Evolutionary conservation across 805 yeast species (phyloP).

Genomic region (Aciculoconidium aculeatum): DNA sequence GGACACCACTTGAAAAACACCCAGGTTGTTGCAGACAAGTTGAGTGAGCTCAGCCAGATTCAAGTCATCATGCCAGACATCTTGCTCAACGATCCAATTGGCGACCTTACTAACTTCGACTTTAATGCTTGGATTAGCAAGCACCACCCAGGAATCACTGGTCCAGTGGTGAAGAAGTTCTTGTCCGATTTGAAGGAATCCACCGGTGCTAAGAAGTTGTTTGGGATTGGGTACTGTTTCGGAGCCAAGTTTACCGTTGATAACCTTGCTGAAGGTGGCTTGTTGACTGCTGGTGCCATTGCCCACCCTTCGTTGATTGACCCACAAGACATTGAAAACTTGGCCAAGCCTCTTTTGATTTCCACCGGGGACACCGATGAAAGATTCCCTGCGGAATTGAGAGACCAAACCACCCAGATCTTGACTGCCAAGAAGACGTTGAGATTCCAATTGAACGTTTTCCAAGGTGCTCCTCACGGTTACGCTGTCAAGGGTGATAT

Average conservation of each 20-base stretch:
- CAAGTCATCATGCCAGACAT: conserved; percentile 27
- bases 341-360: conserved; percentile 59
- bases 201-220: conserved; percentile 5
- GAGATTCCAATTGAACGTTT: conserved; percentile 55
- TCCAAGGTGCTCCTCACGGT: conserved; percentile 68
- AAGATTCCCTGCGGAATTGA: conserved; percentile 57
- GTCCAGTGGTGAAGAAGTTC: conserved; percentile 9
- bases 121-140: conserved; percentile 6
- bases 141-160: conserved; percentile 10
- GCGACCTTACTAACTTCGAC: conserved; percentile 1
- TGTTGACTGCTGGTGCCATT: conserved; percentile 57
- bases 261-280: conserved; percentile 25
- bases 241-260: conserved; percentile 22
- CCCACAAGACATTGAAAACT: conserved; percentile 55
- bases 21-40: conserved; percentile 23
- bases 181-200: conserved; percentile 5
- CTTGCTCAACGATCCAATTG: conserved; percentile 20
- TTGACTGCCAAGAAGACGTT: conserved; percentile 46
- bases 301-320: conserved; percentile 81
- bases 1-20: conserved; percentile 25
- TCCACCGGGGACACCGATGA: conserved; percentile 71
- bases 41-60: conserved; percentile 11
- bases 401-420: conserved; percentile 55
- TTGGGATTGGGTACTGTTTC: conserved; percentile 20
- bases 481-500: conserved; percentile 76